Conservation (phyloP, 2,329 filamentous ascomycete species). For the Botryotinia calthae region DNA sequence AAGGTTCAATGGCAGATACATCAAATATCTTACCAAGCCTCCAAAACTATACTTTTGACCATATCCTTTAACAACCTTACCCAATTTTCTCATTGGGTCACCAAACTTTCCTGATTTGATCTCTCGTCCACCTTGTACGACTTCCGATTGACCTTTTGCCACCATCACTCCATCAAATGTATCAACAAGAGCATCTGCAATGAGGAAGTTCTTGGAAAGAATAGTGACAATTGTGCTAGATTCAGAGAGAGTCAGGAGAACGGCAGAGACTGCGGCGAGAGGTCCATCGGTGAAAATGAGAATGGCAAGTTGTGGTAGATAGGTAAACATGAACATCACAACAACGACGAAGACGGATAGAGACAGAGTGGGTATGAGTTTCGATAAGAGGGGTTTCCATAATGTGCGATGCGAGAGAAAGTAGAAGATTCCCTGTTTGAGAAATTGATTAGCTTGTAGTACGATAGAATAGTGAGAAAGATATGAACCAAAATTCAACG, state of each 20-base stretch:
- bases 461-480: conserved; percentile 7
- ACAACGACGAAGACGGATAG: conserved; percentile 71
- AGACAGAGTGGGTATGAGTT: conserved; percentile 59
- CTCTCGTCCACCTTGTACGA: conserved; percentile 74
- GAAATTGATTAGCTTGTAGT: conserved; percentile 23
- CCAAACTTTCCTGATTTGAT: conserved; percentile 55
- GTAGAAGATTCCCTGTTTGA: conserved; percentile 56
- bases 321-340: conserved; percentile 85
- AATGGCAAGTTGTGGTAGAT: conserved; percentile 78
- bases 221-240: conserved; percentile 57
- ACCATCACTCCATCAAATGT: conserved; percentile 78
- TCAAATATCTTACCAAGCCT: conserved; percentile 60
- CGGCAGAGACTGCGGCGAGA: conserved; percentile 69
- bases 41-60: conserved; percentile 57
- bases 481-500: not conserved
- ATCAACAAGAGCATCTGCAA: conserved; percentile 80
- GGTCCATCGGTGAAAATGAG: conserved; percentile 84
- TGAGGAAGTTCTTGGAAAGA: conserved; percentile 66
- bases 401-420: conserved; percentile 54
- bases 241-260: conserved; percentile 64
- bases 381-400: conserved; percentile 58
- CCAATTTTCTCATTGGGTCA: conserved; percentile 55
- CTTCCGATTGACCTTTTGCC: conserved; percentile 48
- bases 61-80: conserved; percentile 56
- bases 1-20: conserved; percentile 90